Evolutionary conservation across 2,329 filamentous ascomycete genomes (phyloP).

Genomic region (Botrytis sinoallii): DNA sequence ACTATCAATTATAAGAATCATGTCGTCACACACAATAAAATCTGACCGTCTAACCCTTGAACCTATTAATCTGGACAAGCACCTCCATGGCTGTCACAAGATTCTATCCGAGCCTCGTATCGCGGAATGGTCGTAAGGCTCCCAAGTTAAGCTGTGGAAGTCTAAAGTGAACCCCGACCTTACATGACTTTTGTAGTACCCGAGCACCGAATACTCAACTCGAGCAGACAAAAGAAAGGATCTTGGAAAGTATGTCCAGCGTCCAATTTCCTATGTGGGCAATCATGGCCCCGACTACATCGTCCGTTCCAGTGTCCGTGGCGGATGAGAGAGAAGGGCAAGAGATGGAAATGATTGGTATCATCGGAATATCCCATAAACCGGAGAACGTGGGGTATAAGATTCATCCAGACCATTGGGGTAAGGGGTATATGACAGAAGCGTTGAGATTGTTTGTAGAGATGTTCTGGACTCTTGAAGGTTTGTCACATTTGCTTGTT

Average conservation of each 20-base stretch:
- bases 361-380: constrained; percentile 1
- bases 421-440: constrained; percentile 25
- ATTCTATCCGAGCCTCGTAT: neutral
- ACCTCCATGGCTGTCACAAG: neutral
- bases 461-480: constrained; percentile 12
- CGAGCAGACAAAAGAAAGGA: neutral
- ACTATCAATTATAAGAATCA: neutral
- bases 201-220: neutral
- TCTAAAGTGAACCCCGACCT: neutral
- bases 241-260: neutral
- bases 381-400: constrained; percentile 25
- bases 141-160: neutral
- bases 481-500: neutral
- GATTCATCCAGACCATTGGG: constrained; percentile 23
- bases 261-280: neutral
- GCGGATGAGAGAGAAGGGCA: neutral
- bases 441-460: constrained; percentile 22
- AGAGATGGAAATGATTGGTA: constrained; percentile 12
- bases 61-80: neutral
- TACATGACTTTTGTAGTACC: neutral
- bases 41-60: constrained; percentile 3
- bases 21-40: neutral
- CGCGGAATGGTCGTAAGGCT: constrained; percentile 5
- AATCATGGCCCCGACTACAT: neutral
- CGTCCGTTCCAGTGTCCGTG: neutral